Conservation (phyloP, 164 flowering plant genomes). For the Echeveria elegans region DNA sequence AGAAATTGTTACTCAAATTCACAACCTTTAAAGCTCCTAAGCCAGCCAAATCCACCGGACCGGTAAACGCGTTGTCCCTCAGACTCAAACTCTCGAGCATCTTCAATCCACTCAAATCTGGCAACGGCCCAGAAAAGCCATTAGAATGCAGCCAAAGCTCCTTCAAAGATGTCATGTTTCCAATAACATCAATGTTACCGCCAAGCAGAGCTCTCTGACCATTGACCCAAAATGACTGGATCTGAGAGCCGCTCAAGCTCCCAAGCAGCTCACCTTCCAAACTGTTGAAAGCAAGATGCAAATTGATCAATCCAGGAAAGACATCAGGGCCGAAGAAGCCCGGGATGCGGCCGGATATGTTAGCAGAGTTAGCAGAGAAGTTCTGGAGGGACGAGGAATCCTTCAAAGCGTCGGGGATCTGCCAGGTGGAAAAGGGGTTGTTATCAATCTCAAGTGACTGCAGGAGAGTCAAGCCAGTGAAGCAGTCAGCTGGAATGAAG, state of each 20-base stretch:
- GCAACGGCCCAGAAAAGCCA: slow-evolving; percentile 73
- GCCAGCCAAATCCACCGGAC: slow-evolving; percentile 56
- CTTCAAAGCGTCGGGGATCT: slow-evolving; percentile 47
- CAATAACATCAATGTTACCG: slow-evolving; percentile 55
- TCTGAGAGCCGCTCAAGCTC: slow-evolving; percentile 37
- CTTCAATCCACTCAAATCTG: slow-evolving; percentile 54
- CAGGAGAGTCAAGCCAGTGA: slow-evolving; percentile 46
- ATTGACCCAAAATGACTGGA: slow-evolving; percentile 81
- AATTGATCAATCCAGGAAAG: slow-evolving; percentile 46
- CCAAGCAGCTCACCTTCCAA: slow-evolving; percentile 62
- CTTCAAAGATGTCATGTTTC: slow-evolving; percentile 62
- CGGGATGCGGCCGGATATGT: slow-evolving; percentile 55
- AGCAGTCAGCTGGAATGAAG: slow-evolving; percentile 62
- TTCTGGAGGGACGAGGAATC: slow-evolving; percentile 50
- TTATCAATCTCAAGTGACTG: slow-evolving; percentile 47
- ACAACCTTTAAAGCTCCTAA: slow-evolving; percentile 41
- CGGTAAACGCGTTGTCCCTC: slow-evolving; percentile 74
- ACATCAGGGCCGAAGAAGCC: slow-evolving; percentile 42
- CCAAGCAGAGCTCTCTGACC: slow-evolving; percentile 51
- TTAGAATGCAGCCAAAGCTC: slow-evolving; percentile 79
- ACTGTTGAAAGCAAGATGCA: slow-evolving; percentile 58
- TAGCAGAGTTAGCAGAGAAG: slow-evolving; percentile 80
- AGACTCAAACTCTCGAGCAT: slow-evolving; percentile 40
- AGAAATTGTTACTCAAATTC: slow-evolving; percentile 67
- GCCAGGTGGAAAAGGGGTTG: slow-evolving; percentile 61